Base-by-base conservation (phyloP, 169 alveolate species). In the Amoebophrya sp. region DNA sequence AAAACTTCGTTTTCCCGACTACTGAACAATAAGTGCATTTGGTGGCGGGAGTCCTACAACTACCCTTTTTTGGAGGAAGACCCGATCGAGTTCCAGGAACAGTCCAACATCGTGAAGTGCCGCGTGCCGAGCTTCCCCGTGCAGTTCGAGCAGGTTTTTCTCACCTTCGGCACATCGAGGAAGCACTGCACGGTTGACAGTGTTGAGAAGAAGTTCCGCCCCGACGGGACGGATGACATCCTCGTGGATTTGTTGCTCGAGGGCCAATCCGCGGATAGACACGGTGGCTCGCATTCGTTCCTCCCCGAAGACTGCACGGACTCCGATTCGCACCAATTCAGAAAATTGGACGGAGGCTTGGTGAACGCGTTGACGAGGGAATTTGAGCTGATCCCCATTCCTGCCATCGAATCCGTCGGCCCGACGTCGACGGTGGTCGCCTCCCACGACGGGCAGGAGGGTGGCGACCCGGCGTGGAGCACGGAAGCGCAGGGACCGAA, bases 381-480 rank as follows among this genome's bases (percentile, higher is more conserved):
- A n/a, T 66, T 66, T 66, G 1, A 2, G 83, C 83, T 66, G 29
- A 25, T 66, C 32, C 32, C 83, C 7, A 25, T 66, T 2, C 83
- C 83, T 25, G 83, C 83, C 12, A n/a, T 66, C 2, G 10, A 7
- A 2, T 1, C 1, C 29, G 32, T 25, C 35, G 83, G 83, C 39
- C 83, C 83, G 83, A n/a, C n/a, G n/a, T 66, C 83, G 83, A 66
- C 83, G 35, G 83, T 66, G 83, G 83, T 66, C 32, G 83, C 32
- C 83, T 25, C 39, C 10, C 83, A 66, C 83, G 83, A 66, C 32
- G 83, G 83, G 38, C 83, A 66, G 83, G 83, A 66, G 18, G 18
- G 83, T n/a, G 0, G 35, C 35, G 83, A 66, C 18, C 83, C 32
- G 38, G 29, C 83, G 83, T 66, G 32, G 35, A 66, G 35, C 10